Evolutionary conservation across 257 asterid genomes (phyloP).

Genomic region (Gentiana straminea): DNA sequence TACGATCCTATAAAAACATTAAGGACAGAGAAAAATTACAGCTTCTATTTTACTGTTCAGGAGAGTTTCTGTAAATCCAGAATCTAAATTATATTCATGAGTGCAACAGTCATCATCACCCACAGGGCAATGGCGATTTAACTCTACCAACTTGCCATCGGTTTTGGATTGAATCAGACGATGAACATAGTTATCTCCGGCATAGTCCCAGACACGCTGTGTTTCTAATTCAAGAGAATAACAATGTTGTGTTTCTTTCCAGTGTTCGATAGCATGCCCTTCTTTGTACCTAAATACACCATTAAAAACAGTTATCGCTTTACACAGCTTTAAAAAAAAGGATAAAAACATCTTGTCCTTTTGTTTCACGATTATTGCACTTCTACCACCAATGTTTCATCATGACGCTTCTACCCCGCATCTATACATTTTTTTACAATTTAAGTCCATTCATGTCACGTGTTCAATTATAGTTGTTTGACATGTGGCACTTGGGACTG

Average conservation of each 20-base stretch:
- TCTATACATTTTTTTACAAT: too few species aligned
- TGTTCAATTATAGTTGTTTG: too few species aligned
- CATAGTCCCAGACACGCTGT: slow-evolving; percentile 93
- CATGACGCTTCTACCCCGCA: too few species aligned
- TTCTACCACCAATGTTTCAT: too few species aligned
- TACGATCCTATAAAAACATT: slow-evolving; percentile 6
- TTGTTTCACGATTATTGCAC: neutral
- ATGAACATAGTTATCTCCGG: slow-evolving; percentile 96
- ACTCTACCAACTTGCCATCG: slow-evolving; percentile 87
- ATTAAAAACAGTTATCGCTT: neutral
- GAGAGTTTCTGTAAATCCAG: slow-evolving; percentile 40
- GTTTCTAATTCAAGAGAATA: slow-evolving; percentile 97
- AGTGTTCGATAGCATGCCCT: slow-evolving; percentile 76
- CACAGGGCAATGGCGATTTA: slow-evolving; percentile 53
- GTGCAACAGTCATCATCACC: slow-evolving; percentile 35
- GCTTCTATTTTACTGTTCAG: slow-evolving; percentile 67
- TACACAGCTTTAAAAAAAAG: neutral
- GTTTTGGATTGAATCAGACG: slow-evolving; percentile 90
- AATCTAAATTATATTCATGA: slow-evolving; percentile 25
- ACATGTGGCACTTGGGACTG: neutral
- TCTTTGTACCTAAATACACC: slow-evolving; percentile 47
- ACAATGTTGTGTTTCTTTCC: slow-evolving; percentile 97
- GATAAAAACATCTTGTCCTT: neutral
- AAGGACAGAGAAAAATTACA: slow-evolving; percentile 30
- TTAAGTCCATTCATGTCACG: too few species aligned